Evolutionary conservation across 768 basidiomycete genomes (phyloP), one percentile per base, ranked within the genome.

Genomic region (Amanita muscaria): DNA sequence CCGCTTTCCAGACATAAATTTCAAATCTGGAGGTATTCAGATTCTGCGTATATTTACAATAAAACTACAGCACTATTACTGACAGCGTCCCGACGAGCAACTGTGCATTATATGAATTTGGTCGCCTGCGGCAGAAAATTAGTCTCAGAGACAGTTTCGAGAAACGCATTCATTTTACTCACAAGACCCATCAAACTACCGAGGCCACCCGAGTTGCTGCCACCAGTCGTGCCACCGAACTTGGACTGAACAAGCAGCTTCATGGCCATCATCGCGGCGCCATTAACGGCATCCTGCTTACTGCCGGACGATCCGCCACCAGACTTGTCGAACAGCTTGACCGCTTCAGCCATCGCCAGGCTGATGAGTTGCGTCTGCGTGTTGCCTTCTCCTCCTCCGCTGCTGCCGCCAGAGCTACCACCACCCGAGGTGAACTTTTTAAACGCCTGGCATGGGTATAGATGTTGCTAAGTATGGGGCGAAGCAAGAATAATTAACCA

Each of bases 271-370:
- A 83, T 80, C 3, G 83, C 88, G 35, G 90, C 90, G 10, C 83
- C 75, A 47, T 85, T 88, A 56, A 93, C 79, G 7, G 80, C 81
- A 54, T 90, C 87, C 55, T 93, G 89, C 64, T 87, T 88, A 58
- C 72, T 72, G 8, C 82, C 80, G 9, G 75, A 72, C 3, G 77
- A 66, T 3, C 76, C 72, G 6, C 79, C 78, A 15, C 83, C 83
- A 19, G 74, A 70, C 50, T 73, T 64, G 53, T 88, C 86, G 52
- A 91, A 85, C 39, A 88, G 63, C 58, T 87, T 83, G 12, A 74
- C 66, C 0, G 80, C 84, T 53, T 93, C 83, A 0, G 77, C 76
- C 88, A 94, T 89, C 3, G 91, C 90, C 61, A 89, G 62, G 55
- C 84, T 83, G 62, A 94, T 80, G 48, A 93, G 65, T 60, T 92